Conservation (phyloP, 495 filamentous ascomycete species). For the Venustampulla echinocandica region DNA sequence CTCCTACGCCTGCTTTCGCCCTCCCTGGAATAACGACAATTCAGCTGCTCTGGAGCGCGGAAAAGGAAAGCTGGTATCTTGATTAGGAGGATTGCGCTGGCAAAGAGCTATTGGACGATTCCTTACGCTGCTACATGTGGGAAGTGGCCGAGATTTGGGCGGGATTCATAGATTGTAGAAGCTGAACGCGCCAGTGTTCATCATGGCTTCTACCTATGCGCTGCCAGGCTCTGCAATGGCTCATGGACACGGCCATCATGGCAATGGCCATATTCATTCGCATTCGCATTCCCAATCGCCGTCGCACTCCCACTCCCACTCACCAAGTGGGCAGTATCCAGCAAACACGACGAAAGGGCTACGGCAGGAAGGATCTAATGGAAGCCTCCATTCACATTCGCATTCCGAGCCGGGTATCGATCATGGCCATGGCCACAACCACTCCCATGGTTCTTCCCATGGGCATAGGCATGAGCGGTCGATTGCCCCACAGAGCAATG, state of each 20-base stretch:
- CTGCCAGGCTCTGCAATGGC: constrained; percentile 40
- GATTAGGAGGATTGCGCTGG: no score
- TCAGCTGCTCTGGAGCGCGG: no score
- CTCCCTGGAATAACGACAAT: no score
- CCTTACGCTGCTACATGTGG: no score
- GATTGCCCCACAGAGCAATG: constrained; percentile 17
- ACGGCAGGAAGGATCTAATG: constrained; percentile 19
- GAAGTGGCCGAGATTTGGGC: constrained; percentile 2
- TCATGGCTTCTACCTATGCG: constrained; percentile 43
- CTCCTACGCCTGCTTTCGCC: no score
- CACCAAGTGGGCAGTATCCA: constrained; percentile 16
- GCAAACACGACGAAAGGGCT: constrained; percentile 11
- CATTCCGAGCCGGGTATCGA: constrained; percentile 30
- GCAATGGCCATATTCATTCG: constrained; percentile 29
- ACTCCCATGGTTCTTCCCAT: constrained; percentile 12
- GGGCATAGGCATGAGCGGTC: constrained; percentile 7
- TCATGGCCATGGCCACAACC: constrained; percentile 29
- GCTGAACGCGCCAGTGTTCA: no score
- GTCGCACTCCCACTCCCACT: constrained; percentile 21
- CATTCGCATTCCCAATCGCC: constrained; percentile 29
- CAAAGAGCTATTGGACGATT: no score
- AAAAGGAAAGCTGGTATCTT: no score
- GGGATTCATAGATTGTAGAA: constrained; percentile 18
- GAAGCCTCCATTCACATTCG: constrained; percentile 24
- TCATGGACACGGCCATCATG: constrained; percentile 33